Conservation (phyloP, 2,329 filamentous ascomycete species). For the Alternaria ventricosa region DNA sequence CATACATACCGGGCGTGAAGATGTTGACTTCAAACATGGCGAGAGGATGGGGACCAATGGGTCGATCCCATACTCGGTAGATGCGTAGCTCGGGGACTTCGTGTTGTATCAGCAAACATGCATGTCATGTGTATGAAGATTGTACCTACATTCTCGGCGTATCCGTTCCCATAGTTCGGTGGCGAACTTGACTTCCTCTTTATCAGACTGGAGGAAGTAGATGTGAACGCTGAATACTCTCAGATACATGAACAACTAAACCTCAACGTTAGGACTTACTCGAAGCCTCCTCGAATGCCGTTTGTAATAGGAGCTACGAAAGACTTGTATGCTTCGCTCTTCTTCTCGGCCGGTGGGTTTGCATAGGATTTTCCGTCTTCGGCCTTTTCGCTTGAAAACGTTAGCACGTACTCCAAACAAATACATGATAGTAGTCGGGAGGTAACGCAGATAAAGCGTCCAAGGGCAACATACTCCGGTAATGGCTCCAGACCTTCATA, state of each 20-base stretch:
- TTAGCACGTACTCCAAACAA: slow-evolving; percentile 8
- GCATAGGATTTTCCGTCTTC: slow-evolving; percentile 79
- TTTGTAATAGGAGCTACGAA: slow-evolving; percentile 75
- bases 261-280: slow-evolving; percentile 48
- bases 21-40: slow-evolving; percentile 95
- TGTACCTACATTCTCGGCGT: slow-evolving; percentile 72
- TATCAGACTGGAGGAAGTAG: slow-evolving; percentile 73
- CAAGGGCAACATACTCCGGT: slow-evolving; percentile 46
- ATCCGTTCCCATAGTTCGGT: slow-evolving; percentile 78
- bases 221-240: slow-evolving; percentile 67
- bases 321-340: slow-evolving; percentile 72
- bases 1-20: slow-evolving; percentile 67
- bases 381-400: slow-evolving; percentile 58
- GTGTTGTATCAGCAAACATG: slow-evolving; percentile 7
- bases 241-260: not conserved
- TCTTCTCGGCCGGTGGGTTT: slow-evolving; percentile 67
- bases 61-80: slow-evolving; percentile 77
- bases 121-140: not conserved
- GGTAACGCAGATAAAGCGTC: not conserved
- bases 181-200: slow-evolving; percentile 70
- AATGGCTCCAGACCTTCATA: slow-evolving; percentile 65
- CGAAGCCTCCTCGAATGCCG: slow-evolving; percentile 74
- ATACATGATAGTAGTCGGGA: not conserved
- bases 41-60: slow-evolving; percentile 80
- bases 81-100: slow-evolving; percentile 83